Evolutionary conservation across 768 basidiomycete species (phyloP).

Genomic region (Boletus vermiculosoides): DNA sequence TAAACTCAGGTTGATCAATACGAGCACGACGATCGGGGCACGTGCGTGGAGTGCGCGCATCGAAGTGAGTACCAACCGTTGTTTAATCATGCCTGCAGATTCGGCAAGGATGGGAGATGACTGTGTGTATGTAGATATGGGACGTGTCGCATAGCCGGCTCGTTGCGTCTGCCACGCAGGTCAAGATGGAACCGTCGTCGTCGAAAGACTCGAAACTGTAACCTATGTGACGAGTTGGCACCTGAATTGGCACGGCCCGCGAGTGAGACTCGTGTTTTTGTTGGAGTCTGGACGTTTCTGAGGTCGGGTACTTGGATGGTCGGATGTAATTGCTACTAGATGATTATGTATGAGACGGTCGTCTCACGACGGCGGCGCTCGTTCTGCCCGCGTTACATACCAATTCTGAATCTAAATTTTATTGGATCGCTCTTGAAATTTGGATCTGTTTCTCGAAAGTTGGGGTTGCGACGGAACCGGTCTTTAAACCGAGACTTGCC

Average conservation of each 20-base stretch:
- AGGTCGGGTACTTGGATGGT: neutral
- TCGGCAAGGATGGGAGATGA: neutral
- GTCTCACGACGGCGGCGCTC: neutral
- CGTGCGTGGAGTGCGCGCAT: conserved; percentile 36
- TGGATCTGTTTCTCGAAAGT: neutral
- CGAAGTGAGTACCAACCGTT: conserved; percentile 33
- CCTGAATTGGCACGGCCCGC: neutral
- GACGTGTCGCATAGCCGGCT: conserved; percentile 38
- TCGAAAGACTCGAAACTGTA: conserved; percentile 21
- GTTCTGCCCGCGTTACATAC: neutral
- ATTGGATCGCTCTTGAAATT: neutral
- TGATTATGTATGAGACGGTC: neutral
- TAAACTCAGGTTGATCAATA: conserved; percentile 42
- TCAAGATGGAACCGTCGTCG: conserved; percentile 35
- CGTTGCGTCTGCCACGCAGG: conserved; percentile 43
- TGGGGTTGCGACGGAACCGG: neutral
- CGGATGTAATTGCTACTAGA: neutral
- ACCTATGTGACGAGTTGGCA: neutral
- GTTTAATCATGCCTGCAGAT: neutral
- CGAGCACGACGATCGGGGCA: conserved; percentile 33
- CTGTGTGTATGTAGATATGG: conserved; percentile 38
- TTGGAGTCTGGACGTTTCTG: neutral
- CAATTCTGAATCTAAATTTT: no score
- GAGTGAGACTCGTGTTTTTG: neutral
- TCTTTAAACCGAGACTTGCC: neutral